Conservation (phyloP, 352 stramenopile genomes). For the Phytophthora palmivora region DNA sequence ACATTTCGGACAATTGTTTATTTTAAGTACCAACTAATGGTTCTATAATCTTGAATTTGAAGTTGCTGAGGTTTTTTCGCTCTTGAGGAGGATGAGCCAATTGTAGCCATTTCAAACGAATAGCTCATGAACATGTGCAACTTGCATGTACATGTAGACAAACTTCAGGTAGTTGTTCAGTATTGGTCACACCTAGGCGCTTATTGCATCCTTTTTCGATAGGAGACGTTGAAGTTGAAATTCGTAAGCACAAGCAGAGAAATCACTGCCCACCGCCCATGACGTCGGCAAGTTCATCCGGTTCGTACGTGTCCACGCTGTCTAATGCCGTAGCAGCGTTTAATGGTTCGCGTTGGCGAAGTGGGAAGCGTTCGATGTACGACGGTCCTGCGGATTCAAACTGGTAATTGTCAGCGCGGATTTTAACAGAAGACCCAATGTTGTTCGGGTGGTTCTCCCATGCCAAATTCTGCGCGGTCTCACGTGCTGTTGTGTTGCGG, state of each 20-base stretch:
- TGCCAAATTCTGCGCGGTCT: slow-evolving; percentile 54
- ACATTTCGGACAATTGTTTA: too few relatives aligned
- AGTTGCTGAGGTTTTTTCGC: slow-evolving; percentile 4
- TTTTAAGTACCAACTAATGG: too few relatives aligned
- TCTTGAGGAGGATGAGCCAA: neutral
- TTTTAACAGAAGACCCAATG: slow-evolving; percentile 67
- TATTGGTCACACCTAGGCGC: too few relatives aligned
- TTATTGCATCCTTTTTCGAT: too few relatives aligned
- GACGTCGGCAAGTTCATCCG: slow-evolving; percentile 56
- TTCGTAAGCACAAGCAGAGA: neutral
- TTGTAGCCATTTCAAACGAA: slow-evolving; percentile 21
- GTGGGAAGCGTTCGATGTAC: slow-evolving; percentile 74
- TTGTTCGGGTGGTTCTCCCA: slow-evolving; percentile 73
- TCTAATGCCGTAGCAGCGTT: slow-evolving; percentile 26
- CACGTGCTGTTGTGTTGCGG: slow-evolving; percentile 38
- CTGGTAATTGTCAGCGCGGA: slow-evolving; percentile 63
- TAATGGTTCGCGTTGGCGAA: slow-evolving; percentile 45
- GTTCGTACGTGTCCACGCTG: slow-evolving; percentile 36
- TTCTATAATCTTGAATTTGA: slow-evolving; percentile 16
- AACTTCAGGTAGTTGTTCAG: too few relatives aligned
- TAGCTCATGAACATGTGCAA: slow-evolving; percentile 22
- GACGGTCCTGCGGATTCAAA: slow-evolving; percentile 50
- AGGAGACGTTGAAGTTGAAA: too few relatives aligned
- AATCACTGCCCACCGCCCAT: slow-evolving; percentile 51
- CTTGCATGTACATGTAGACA: too few relatives aligned